A percentile compares a stretch with the other conserved stretches of the same genome.
These are phyloP conservation scores for Neonectria punicea DNA, from an alignment of 2,329 filamentous ascomycete genomes.

Conservation along the genomic window DNA sequence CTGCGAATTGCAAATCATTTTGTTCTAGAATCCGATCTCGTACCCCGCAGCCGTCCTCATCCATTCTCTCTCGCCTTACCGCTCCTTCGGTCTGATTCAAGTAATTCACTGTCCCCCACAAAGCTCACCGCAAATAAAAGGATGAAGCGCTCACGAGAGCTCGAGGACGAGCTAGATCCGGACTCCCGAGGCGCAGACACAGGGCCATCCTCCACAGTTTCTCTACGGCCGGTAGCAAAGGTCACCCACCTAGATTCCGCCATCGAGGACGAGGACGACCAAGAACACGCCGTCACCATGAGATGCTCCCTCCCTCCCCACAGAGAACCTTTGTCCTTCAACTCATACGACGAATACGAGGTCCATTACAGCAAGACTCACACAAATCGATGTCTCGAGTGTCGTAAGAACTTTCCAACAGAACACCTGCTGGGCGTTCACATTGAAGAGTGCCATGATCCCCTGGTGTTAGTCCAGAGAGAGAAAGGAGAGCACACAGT, in stretches of 20 bases:
- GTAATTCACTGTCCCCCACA: conserved; percentile 42
- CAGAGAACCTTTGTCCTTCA: conserved; percentile 74
- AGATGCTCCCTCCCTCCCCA: conserved; percentile 86
- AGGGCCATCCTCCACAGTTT: conserved; percentile 26
- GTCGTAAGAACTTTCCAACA: conserved; percentile 88
- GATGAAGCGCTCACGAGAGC: conserved; percentile 74
- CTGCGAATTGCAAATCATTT: not conserved
- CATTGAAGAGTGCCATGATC: conserved; percentile 91
- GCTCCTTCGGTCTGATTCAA: conserved; percentile 35
- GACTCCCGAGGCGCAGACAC: conserved; percentile 37
- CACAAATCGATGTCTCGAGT: conserved; percentile 85
- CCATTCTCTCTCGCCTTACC: conserved; percentile 36
- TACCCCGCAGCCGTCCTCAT: conserved; percentile 18
- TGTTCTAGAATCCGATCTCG: not conserved
- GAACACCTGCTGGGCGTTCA: conserved; percentile 83
- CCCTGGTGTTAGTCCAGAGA: conserved; percentile 75
- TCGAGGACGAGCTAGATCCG: conserved; percentile 58
- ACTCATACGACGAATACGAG: conserved; percentile 83
- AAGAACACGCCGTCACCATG: conserved; percentile 64
- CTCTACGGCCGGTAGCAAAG: conserved; percentile 58
- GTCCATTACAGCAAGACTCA: conserved; percentile 85
- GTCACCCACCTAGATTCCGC: conserved; percentile 67
- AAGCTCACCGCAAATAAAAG: conserved; percentile 46
- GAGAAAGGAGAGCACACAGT: conserved; percentile 90
- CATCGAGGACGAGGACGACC: conserved; percentile 47